A percentile compares a stretch with the other conserved stretches of the same genome.
These are phyloP conservation scores for Yamadazyma spencermartinsiae DNA, from an alignment of 1,139 yeast genomes.

Conservation along the genomic window DNA sequence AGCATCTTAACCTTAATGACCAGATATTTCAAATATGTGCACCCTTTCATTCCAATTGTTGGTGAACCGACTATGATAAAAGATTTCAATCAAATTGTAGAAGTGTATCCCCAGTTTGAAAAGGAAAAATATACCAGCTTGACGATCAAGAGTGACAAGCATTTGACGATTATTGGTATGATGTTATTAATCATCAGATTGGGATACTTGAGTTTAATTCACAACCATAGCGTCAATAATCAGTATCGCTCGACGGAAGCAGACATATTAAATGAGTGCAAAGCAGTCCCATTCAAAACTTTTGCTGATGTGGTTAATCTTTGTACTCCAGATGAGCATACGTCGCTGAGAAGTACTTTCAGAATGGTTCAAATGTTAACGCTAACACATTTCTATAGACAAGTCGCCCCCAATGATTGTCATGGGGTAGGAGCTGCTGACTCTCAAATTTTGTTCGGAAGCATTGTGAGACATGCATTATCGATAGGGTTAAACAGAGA, in stretches of 20 bases:
- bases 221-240: conserved; percentile 32
- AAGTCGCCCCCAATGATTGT: conserved; percentile 44
- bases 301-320: conserved; percentile 29
- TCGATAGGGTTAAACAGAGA: conserved; percentile 48
- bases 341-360: conserved; percentile 32
- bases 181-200: conserved; percentile 33
- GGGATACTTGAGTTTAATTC: conserved; percentile 43
- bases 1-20: conserved; percentile 31
- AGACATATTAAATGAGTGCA: conserved; percentile 29
- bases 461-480: conserved; percentile 40
- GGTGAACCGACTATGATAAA: conserved; percentile 29
- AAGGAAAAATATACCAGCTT: conserved; percentile 23
- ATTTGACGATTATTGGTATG: conserved; percentile 33
- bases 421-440: conserved; percentile 48
- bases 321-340: conserved; percentile 33
- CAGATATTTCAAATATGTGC: conserved; percentile 41
- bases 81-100: conserved; percentile 30
- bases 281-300: conserved; percentile 23
- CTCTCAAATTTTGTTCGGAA: conserved; percentile 40
- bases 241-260: conserved; percentile 31
- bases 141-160: conserved; percentile 31
- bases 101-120: conserved; percentile 25
- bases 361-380: conserved; percentile 35
- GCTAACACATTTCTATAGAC: conserved; percentile 36
- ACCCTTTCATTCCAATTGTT: conserved; percentile 40